phyloP scores from a whole-genome alignment of 78 protist species.

The Dictyostelium capitatum region DNA sequence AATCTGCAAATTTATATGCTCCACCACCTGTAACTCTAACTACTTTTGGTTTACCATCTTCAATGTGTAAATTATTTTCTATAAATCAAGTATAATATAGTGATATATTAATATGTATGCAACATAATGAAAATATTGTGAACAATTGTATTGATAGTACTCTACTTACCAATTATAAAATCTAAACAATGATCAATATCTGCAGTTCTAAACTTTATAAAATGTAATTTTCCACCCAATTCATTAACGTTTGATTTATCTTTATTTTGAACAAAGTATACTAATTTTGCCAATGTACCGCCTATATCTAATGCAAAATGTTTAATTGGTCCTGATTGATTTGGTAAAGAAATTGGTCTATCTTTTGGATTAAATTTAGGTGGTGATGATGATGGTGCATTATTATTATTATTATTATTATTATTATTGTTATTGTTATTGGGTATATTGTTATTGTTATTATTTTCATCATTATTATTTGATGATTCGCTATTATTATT shows the following conservation, averaged over 20 bases:
- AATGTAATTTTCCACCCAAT: slow-evolving; percentile 65
- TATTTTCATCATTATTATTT: not conserved
- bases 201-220: slow-evolving; percentile 69
- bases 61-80: slow-evolving; percentile 72
- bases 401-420: not conserved
- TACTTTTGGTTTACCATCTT: slow-evolving; percentile 55
- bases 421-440: not conserved
- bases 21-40: slow-evolving; percentile 87
- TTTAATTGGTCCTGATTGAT: slow-evolving; percentile 75
- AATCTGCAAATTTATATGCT: slow-evolving; percentile 89
- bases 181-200: slow-evolving; percentile 65
- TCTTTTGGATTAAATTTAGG: slow-evolving; percentile 47
- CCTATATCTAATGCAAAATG: slow-evolving; percentile 81
- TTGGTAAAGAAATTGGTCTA: slow-evolving; percentile 65
- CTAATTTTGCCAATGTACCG: slow-evolving; percentile 74
- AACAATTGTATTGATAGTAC: too few species aligned
- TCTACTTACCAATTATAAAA: slow-evolving; percentile 61
- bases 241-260: slow-evolving; percentile 19
- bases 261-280: slow-evolving; percentile 60
- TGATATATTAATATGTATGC: not conserved
- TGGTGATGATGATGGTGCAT: slow-evolving; percentile 60
- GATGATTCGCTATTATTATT: not conserved
- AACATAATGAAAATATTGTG: too few species aligned
- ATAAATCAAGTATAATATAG: not conserved
- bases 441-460: not conserved